These are phyloP conservation scores for Zea luxurians DNA, from an alignment of 176 grass and related monocot species.

Conservation along the genomic window DNA sequence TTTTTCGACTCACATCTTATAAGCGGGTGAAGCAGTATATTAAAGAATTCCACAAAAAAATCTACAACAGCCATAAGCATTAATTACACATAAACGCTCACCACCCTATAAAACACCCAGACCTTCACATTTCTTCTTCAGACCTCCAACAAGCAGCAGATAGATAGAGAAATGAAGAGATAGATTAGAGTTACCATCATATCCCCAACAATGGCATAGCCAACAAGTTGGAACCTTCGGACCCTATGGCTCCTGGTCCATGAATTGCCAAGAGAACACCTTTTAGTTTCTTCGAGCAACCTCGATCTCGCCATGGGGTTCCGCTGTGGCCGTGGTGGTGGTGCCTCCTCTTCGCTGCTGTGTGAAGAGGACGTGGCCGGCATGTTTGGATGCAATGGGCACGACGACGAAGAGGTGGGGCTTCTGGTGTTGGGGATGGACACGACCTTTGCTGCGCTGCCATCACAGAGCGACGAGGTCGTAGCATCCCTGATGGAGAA, in stretches of 20 bases:
- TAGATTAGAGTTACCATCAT: constrained; percentile 26
- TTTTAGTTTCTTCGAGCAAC: constrained; percentile 16
- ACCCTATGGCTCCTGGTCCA: neutral
- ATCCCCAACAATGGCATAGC: neutral
- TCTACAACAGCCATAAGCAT: neutral
- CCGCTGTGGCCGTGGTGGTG: neutral
- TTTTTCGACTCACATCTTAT: neutral
- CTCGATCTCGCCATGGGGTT: constrained; percentile 20
- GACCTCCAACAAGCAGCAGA: constrained; percentile 18
- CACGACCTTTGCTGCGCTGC: constrained; percentile 35
- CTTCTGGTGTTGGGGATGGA: constrained; percentile 5
- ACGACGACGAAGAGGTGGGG: constrained; percentile 19
- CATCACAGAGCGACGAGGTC: constrained; percentile 51
- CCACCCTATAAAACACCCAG: constrained; percentile 21
- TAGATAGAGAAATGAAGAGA: constrained; percentile 18
- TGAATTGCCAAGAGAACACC: constrained; percentile 24
- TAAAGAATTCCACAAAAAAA: neutral
- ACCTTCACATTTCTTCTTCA: constrained; percentile 11
- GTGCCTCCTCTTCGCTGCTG: constrained; percentile 49
- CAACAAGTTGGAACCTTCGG: constrained; percentile 7
- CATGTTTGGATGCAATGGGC: constrained; percentile 43
- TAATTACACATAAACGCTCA: neutral
- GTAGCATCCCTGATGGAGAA: constrained; percentile 53
- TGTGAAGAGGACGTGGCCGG: constrained; percentile 23
- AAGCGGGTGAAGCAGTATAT: neutral